phyloP scores from a whole-genome alignment of 306 rosid species.

The Quercus rubra region DNA sequence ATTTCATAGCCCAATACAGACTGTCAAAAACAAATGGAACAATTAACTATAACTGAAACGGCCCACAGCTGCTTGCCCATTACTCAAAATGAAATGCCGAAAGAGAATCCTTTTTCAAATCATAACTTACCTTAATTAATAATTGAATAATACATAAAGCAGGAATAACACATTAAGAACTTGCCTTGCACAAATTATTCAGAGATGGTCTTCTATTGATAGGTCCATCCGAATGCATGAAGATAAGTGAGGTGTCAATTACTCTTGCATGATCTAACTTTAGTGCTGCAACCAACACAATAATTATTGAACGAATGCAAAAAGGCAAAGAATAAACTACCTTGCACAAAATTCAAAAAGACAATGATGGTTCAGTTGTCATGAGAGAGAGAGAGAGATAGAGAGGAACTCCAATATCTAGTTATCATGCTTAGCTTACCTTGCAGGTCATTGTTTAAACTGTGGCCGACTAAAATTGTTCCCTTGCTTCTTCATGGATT shows the following conservation, averaged over 20 bases:
- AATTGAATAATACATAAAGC: not conserved
- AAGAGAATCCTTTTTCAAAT: not conserved
- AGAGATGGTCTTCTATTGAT: conserved; percentile 62
- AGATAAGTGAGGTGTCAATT: conserved; percentile 77
- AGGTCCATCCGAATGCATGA: conserved; percentile 45
- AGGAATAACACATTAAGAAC: conserved; percentile 15
- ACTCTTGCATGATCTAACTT: conserved; percentile 70
- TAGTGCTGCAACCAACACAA: conserved; percentile 48
- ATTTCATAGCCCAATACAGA: conserved; percentile 59
- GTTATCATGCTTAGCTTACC: conserved; percentile 28
- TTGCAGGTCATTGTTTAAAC: conserved; percentile 71
- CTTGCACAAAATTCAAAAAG: no score
- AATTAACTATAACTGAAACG: not conserved
- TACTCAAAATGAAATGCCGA: not conserved
- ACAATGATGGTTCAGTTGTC: no score
- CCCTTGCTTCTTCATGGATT: conserved; percentile 55
- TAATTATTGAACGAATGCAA: conserved; percentile 11
- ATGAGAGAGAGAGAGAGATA: no score
- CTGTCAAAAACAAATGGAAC: conserved; percentile 34
- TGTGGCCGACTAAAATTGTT: conserved; percentile 81
- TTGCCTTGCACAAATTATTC: conserved; percentile 76
- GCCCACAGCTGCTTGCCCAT: not conserved
- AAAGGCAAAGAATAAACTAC: not conserved
- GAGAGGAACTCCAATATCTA: no score
- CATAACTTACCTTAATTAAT: not conserved